A percentile compares a stretch with the other conserved stretches of the same genome.
These are phyloP conservation scores for Ganoderma multipileum DNA, from an alignment of 1,284 basidiomycete species.

Conservation along the genomic window DNA sequence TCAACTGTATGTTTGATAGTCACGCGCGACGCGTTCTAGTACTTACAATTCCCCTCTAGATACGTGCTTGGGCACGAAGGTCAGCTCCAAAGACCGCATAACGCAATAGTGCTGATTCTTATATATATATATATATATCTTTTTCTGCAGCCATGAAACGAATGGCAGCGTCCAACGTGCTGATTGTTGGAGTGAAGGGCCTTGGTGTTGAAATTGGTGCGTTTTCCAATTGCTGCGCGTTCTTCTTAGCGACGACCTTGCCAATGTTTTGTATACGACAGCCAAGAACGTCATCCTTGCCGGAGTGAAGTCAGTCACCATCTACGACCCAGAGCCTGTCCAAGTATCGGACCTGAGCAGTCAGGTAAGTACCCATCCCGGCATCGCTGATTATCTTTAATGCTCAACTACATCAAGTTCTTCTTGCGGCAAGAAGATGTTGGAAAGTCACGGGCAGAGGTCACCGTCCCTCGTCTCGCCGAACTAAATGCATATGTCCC, in stretches of 20 bases:
- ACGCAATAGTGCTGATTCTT: constrained; percentile 8
- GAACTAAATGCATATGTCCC: constrained; percentile 98
- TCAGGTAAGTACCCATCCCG: constrained; percentile 62
- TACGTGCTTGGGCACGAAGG: constrained; percentile 98
- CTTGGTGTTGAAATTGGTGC: constrained; percentile 96
- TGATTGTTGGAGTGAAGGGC: constrained; percentile 93
- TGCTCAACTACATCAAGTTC: constrained; percentile 63
- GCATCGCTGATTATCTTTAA: background rate
- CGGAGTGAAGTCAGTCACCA: constrained; percentile 97
- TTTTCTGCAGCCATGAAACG: constrained; percentile 91
- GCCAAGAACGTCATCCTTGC: constrained; percentile 97
- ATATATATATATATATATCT: too few species aligned
- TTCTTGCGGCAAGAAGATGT: constrained; percentile 92
- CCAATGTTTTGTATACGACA: constrained; percentile 42
- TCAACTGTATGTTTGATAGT: constrained; percentile 77
- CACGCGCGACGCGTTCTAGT: constrained; percentile 26
- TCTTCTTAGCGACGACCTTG: background rate
- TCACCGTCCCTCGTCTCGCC: constrained; percentile 88
- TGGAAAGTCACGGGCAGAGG: constrained; percentile 87
- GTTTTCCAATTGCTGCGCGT: constrained; percentile 33
- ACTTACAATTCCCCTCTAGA: constrained; percentile 51
- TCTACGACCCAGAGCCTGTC: constrained; percentile 94
- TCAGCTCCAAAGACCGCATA: constrained; percentile 37
- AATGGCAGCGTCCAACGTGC: constrained; percentile 97
- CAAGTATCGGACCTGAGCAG: constrained; percentile 90